These are phyloP conservation scores for Talaromyces atroroseus DNA, from an alignment of 2,329 filamentous ascomycete species.

Conservation along the genomic window DNA sequence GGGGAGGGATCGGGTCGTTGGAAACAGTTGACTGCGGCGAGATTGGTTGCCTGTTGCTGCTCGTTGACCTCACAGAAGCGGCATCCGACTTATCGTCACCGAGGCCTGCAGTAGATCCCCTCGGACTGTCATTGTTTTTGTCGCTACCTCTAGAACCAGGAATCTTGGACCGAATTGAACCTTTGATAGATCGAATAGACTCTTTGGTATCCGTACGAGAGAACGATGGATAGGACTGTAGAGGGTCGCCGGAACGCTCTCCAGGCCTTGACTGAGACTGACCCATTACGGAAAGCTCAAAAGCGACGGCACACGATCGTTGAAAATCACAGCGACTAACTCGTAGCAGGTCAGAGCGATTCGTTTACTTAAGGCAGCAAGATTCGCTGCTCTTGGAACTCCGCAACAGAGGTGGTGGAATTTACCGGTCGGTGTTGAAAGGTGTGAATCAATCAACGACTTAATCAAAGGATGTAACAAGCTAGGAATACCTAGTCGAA, in stretches of 20 bases:
- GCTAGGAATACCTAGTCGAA: background rate
- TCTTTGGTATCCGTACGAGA: constrained; percentile 90
- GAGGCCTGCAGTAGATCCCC: constrained; percentile 63
- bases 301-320: constrained; percentile 20
- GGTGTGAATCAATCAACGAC: constrained; percentile 24
- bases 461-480: constrained; percentile 8
- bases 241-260: constrained; percentile 52
- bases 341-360: constrained; percentile 1
- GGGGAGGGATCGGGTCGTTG: constrained; percentile 42
- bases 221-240: constrained; percentile 88
- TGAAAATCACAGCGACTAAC: constrained; percentile 1
- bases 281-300: constrained; percentile 41
- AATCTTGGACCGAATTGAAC: constrained; percentile 80
- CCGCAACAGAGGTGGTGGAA: background rate
- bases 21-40: constrained; percentile 33
- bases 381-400: constrained; percentile 12
- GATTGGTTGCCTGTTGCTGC: constrained; percentile 41
- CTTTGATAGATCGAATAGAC: constrained; percentile 78
- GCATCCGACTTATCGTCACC: constrained; percentile 61
- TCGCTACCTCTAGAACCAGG: constrained; percentile 48
- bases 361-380: constrained; percentile 19
- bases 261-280: constrained; percentile 48
- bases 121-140: constrained; percentile 65
- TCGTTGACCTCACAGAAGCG: constrained; percentile 67
- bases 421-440: constrained; percentile 23